These are phyloP conservation scores for Arthroderma uncinatum DNA, from an alignment of 2,329 filamentous ascomycete genomes.

Conservation along the genomic window DNA sequence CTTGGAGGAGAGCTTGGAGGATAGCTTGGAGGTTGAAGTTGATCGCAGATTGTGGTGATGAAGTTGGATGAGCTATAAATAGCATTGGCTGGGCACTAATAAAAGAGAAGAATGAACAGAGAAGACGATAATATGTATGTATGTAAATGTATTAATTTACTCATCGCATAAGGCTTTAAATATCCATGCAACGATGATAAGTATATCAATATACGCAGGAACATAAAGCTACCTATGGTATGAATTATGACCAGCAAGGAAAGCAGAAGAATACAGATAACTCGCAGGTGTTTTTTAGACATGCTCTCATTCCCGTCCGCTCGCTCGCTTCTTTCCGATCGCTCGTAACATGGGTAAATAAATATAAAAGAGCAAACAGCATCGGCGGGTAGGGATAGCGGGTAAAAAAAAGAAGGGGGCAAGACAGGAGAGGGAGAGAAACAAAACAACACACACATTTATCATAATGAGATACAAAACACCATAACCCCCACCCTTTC, in stretches of 20 bases:
- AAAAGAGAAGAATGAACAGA: no score
- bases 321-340: not conserved
- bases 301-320: not conserved
- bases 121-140: no score
- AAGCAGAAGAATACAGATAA: not conserved
- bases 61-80: no score
- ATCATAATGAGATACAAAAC: conserved; percentile 7
- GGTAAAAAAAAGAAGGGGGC: not conserved
- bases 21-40: no score
- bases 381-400: not conserved
- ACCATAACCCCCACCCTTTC: conserved; percentile 6
- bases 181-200: not conserved
- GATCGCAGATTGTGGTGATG: no score
- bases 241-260: no score
- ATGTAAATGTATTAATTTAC: not conserved
- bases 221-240: not conserved
- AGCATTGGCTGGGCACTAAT: no score
- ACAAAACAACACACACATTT: conserved; percentile 5
- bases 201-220: not conserved
- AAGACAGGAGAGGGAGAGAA: not conserved
- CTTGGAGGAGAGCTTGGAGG: no score
- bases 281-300: not conserved
- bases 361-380: not conserved
- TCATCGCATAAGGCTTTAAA: not conserved
- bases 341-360: not conserved